Conservation (phyloP, 2,329 filamentous ascomycete species). For the Neonectria coccinea region DNA sequence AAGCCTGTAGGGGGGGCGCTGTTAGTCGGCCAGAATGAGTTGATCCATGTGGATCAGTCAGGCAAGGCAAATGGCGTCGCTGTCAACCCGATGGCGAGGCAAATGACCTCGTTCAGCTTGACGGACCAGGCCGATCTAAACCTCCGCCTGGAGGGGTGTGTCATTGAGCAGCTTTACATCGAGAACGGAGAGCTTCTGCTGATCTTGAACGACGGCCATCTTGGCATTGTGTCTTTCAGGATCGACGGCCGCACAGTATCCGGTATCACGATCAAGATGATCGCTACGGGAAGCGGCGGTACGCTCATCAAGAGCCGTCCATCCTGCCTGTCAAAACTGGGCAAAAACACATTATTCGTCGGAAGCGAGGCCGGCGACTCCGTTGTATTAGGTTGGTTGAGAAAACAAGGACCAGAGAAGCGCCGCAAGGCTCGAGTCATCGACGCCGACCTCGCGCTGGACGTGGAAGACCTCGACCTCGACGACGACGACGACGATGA, state of each 20-base stretch:
- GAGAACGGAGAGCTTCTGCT: conserved; percentile 88
- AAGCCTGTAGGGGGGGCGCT: conserved; percentile 89
- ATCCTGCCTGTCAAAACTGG: conserved; percentile 77
- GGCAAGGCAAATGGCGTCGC: conserved; percentile 93
- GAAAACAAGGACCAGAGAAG: conserved; percentile 72
- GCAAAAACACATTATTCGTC: conserved; percentile 79
- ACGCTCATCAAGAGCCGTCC: conserved; percentile 69
- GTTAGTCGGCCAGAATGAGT: conserved; percentile 86
- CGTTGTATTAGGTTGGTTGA: conserved; percentile 81
- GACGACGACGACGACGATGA: conserved; percentile 70
- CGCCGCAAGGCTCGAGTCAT: conserved; percentile 72
- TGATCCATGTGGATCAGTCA: conserved; percentile 96
- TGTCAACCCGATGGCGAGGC: conserved; percentile 89
- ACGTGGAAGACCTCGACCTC: conserved; percentile 63
- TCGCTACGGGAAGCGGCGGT: conserved; percentile 73
- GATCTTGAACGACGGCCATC: conserved; percentile 78
- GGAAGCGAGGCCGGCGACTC: conserved; percentile 89
- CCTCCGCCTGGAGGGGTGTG: conserved; percentile 84
- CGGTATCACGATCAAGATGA: conserved; percentile 77
- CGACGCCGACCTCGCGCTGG: conserved; percentile 64
- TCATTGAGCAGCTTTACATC: conserved; percentile 79
- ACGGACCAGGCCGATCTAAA: conserved; percentile 85
- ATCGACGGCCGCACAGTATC: conserved; percentile 93
- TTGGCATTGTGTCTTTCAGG: conserved; percentile 83
- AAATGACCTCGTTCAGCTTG: conserved; percentile 85